phyloP scores from a whole-genome alignment of 192 early-diverging fungal species.

The Backusella psychrophila region DNA sequence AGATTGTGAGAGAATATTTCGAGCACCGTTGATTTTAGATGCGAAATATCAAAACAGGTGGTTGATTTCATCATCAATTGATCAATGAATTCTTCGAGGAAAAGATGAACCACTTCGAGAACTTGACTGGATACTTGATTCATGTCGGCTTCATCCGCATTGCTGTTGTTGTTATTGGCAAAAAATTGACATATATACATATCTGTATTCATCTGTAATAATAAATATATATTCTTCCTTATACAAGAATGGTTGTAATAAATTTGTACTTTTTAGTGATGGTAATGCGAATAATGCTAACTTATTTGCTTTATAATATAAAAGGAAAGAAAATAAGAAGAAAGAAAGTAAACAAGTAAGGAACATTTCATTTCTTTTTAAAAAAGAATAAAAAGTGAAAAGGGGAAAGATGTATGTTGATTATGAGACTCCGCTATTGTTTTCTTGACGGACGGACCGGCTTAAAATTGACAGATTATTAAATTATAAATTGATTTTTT shows the following conservation, averaged over 20 bases:
- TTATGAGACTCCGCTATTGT: constrained; percentile 1
- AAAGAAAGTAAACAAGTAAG: neutral
- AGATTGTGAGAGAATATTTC: constrained; percentile 45
- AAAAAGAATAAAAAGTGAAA: neutral
- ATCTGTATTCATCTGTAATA: neutral
- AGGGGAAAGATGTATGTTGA: constrained; percentile 1
- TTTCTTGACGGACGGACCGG: neutral
- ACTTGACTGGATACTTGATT: constrained; percentile 55
- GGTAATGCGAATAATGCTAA: neutral
- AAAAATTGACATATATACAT: neutral
- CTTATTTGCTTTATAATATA: neutral
- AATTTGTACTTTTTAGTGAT: neutral
- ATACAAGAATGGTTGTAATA: neutral
- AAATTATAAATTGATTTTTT: neutral
- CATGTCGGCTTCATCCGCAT: constrained; percentile 39
- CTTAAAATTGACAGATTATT: constrained; percentile 2
- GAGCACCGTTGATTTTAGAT: constrained; percentile 42
- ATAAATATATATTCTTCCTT: neutral
- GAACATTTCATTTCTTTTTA: constrained; percentile 3
- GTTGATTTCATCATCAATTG: constrained; percentile 46
- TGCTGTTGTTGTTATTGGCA: neutral
- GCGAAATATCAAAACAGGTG: constrained; percentile 43
- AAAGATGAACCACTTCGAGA: constrained; percentile 48
- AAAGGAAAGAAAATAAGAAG: neutral
- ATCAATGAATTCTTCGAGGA: constrained; percentile 55